Percentiles rank a stretch among this genome's conserved stretches.
phyloP scores from a whole-genome alignment of 139 green algal genomes.

The Deuterostichococcus epilithicus region DNA sequence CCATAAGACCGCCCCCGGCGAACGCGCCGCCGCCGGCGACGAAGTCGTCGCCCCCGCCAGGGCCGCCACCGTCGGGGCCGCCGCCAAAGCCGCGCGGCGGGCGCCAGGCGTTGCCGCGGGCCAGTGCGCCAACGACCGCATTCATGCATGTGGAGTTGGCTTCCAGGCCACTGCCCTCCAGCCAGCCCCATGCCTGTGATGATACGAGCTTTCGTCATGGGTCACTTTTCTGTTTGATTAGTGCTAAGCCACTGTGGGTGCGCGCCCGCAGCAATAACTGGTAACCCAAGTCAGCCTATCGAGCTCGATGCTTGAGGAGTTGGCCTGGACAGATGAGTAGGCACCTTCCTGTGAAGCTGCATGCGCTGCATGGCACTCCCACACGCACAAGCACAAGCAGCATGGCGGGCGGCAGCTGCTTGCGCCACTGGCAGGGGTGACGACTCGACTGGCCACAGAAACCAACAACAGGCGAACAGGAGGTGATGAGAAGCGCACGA shows the following conservation, averaged over 20 bases:
- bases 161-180: slow-evolving; percentile 54
- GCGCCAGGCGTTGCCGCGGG: slow-evolving; percentile 25
- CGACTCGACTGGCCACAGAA: too few relatives aligned
- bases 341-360: too few relatives aligned
- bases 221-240: background rate
- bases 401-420: background rate
- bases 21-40: too few relatives aligned
- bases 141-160: slow-evolving; percentile 62
- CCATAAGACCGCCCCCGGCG: background rate
- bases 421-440: background rate
- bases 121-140: slow-evolving; percentile 57
- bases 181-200: slow-evolving; percentile 50
- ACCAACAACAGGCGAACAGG: background rate
- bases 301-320: background rate
- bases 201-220: background rate
- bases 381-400: background rate
- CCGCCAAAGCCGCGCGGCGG: background rate
- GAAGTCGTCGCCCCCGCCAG: background rate
- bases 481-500: background rate
- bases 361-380: background rate
- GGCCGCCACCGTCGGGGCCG: background rate
- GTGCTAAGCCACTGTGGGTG: too few relatives aligned
- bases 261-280: too few relatives aligned
- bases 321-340: background rate
- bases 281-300: background rate